Evolutionary conservation across 2,329 filamentous ascomycete genomes (phyloP).

Genomic region (Aureobasidium leucospermi): DNA sequence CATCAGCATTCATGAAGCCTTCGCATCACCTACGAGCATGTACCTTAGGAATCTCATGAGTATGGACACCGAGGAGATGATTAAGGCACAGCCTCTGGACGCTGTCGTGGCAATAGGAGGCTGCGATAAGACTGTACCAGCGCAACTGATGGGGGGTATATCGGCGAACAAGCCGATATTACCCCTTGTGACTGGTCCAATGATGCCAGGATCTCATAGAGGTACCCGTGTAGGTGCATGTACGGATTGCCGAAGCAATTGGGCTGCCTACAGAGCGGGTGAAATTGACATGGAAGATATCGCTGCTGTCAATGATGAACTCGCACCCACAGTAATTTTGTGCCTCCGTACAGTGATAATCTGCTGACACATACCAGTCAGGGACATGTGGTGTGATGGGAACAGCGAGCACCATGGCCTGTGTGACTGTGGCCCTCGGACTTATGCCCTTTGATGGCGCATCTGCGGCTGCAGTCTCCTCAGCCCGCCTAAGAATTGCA

Average conservation of each 20-base stretch:
- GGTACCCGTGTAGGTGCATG: slow-evolving; percentile 63
- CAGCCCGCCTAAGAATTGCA: slow-evolving; percentile 44
- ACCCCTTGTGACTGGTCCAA: slow-evolving; percentile 63
- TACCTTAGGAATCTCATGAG: slow-evolving; percentile 68
- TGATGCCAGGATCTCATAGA: slow-evolving; percentile 64
- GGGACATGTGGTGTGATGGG: slow-evolving; percentile 54
- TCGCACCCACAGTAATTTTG: slow-evolving; percentile 58
- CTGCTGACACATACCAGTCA: slow-evolving; percentile 15
- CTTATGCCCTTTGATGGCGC: slow-evolving; percentile 48
- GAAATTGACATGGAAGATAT: slow-evolving; percentile 66
- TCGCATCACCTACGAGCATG: slow-evolving; percentile 67
- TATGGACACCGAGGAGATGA: slow-evolving; percentile 77
- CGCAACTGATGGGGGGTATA: slow-evolving; percentile 68
- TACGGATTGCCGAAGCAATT: slow-evolving; percentile 67
- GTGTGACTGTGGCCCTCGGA: slow-evolving; percentile 45
- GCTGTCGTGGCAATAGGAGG: slow-evolving; percentile 62
- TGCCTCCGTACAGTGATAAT: not conserved
- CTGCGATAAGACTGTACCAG: slow-evolving; percentile 68
- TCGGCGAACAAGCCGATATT: slow-evolving; percentile 66
- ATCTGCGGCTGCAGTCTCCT: slow-evolving; percentile 47
- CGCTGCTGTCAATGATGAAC: slow-evolving; percentile 60
- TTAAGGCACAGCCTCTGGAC: slow-evolving; percentile 63
- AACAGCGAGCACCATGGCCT: slow-evolving; percentile 52
- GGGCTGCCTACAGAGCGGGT: slow-evolving; percentile 61
- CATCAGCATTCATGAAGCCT: slow-evolving; percentile 63